Evolutionary conservation across 1,284 basidiomycete genomes (phyloP).

Genomic region (Sutorius eximius): DNA sequence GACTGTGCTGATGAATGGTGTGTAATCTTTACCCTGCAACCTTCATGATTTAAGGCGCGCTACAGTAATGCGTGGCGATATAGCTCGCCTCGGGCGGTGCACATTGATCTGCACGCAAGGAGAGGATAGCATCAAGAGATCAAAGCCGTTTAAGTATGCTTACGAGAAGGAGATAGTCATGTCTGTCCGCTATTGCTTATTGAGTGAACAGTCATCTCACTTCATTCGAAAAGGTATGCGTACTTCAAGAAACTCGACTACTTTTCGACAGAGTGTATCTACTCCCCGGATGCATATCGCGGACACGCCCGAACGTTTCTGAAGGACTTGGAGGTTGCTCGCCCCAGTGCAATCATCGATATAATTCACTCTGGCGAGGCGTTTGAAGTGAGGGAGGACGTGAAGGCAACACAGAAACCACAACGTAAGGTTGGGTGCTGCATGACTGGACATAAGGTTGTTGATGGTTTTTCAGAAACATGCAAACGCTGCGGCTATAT

Average conservation of each 20-base stretch:
- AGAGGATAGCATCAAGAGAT: slow-evolving; percentile 93
- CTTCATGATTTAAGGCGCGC: not conserved
- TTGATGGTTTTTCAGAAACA: slow-evolving; percentile 56
- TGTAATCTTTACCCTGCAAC: slow-evolving; percentile 30
- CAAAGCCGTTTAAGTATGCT: slow-evolving; percentile 98
- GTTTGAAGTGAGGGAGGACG: slow-evolving; percentile 77
- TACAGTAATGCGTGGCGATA: slow-evolving; percentile 96
- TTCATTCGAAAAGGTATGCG: slow-evolving; percentile 70
- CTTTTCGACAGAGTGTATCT: slow-evolving; percentile 99
- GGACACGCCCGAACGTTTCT: slow-evolving; percentile 94
- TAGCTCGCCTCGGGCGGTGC: slow-evolving; percentile 90
- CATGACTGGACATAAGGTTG: not conserved
- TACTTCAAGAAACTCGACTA: slow-evolving; percentile 99
- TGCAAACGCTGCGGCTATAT: slow-evolving; percentile 91
- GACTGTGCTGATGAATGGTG: slow-evolving; percentile 98
- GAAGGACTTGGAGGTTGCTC: slow-evolving; percentile 92
- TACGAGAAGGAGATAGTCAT: slow-evolving; percentile 99
- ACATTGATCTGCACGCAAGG: slow-evolving; percentile 93
- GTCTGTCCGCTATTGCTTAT: slow-evolving; percentile 44
- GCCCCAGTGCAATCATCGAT: slow-evolving; percentile 94
- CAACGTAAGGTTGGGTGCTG: slow-evolving; percentile 58
- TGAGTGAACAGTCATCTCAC: not conserved
- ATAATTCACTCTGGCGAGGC: slow-evolving; percentile 96
- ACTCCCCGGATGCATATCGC: slow-evolving; percentile 96
- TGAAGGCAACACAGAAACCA: slow-evolving; percentile 72